Base-by-base conservation (phyloP, 768 basidiomycete genomes). In the Tephrocybe sp. region DNA sequence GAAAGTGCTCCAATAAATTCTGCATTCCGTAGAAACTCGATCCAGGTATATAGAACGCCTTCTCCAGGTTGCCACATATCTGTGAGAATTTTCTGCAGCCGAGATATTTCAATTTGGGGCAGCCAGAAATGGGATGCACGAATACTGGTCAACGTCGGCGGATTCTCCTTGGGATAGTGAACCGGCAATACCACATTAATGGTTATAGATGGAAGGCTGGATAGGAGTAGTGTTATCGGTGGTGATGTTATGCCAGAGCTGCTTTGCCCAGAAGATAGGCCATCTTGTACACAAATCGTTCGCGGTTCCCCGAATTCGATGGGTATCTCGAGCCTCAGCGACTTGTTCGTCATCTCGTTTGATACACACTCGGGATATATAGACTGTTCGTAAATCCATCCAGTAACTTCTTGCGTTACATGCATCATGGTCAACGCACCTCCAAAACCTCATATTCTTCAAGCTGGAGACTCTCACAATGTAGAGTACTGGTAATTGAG, bases 351-450 rank as follows among this genome's bases (percentile, higher is more conserved):
- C 19, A 64, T 64, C 39, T 69, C 62, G 47, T 69, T 76, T 5
- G 80, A 77, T 31, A 86, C 55, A 60, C 73, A 89, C 60, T 89
- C 85, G 30, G 89, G 89, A 62, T 84, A 87, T 37, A 90, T 90
- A n/a, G 88, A 82, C 88, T 90, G 54, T 8, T 26, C 19, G 31
- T 30, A 34, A 34, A 39, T 40, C 47, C 30, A 26, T 28, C n/a
- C 9, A 35, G 25, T 9, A 6, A n/a, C n/a, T n/a, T 12, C 13
- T 3, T 26, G n/a, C 31, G 25, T n/a, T 4, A 19, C n/a, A 21
- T 32, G 8, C 19, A 15, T 25, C 11, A 15, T 37, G 15, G 30
- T 11, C 16, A 15, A 61, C 71, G 28, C 53, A 83, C 86, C 76
- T 82, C 75, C 19, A 87, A 58, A 18, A 86, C 84, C 51, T 83